These are phyloP conservation scores for Pseudogymnoascus sp. DNA, from an alignment of 2,329 filamentous ascomycete genomes.

Conservation along the genomic window DNA sequence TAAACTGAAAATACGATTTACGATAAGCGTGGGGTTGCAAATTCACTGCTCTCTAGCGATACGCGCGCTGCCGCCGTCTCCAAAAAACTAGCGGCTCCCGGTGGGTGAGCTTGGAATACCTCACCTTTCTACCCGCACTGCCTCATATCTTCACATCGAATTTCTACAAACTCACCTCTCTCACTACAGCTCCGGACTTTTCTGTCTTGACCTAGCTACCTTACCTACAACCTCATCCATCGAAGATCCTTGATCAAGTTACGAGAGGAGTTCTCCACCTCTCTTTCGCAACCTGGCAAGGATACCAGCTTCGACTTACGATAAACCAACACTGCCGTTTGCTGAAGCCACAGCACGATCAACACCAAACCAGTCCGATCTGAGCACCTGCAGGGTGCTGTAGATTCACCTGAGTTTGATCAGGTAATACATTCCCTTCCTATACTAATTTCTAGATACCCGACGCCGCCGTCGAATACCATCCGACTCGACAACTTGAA, in stretches of 20 bases:
- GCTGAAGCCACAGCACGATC: conserved; percentile 8
- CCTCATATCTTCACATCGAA: neutral
- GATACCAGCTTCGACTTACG: conserved; percentile 10
- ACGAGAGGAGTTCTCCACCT: conserved; percentile 31
- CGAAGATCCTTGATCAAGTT: conserved; percentile 20
- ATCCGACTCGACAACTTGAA: neutral
- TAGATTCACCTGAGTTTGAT: neutral
- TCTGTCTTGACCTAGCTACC: neutral
- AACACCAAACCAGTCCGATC: neutral
- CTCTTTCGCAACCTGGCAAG: conserved; percentile 14
- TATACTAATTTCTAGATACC: conserved; percentile 4
- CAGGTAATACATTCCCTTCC: conserved; percentile 7
- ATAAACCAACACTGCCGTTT: conserved; percentile 10
- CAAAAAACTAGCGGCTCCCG: conserved; percentile 8
- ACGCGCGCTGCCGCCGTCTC: conserved; percentile 6
- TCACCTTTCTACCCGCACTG: neutral
- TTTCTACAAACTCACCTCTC: neutral
- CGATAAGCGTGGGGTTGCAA: conserved; percentile 9
- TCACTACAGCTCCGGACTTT: neutral
- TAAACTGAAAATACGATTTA: neutral
- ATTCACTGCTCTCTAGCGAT: conserved; percentile 8
- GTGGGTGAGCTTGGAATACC: conserved; percentile 11
- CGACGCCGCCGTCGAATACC: neutral
- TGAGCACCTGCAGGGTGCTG: conserved; percentile 1
- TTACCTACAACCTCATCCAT: neutral